Base-by-base conservation (phyloP, 257 asterid species). In the Solanum virginianum region DNA sequence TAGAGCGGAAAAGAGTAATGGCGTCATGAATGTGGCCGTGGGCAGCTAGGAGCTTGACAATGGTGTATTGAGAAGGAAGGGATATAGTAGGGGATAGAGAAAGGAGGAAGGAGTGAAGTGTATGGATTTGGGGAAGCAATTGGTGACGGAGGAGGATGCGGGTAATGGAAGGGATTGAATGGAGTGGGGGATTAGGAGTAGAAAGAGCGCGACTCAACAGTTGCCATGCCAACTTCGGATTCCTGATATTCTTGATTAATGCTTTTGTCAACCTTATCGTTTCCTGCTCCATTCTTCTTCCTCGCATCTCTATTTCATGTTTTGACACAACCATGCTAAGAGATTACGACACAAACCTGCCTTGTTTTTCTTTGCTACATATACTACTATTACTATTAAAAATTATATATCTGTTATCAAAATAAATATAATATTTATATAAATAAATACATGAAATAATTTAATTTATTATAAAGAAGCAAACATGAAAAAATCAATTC, bases 211-310 rank as follows among this genome's bases (percentile, higher is more conserved):
- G 97, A 74, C 90, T 94, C 87, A 94, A 94, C 90, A 96, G 94
- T 55, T 88, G 92, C 95, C 97, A 94, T 88, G 98, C 98, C 43
- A 95, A 86, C 43, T 86, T 88, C 54, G 97, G 95, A 54, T 93
- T 89, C 87, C 84, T 85, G 75, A 92, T 87, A 86, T 93, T 93
- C 75, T 83, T 92, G 53, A 86, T 51, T 36, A 93, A 90, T 87
- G 94, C 92, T 90, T 89, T 91, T 1, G 90, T 88, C 57, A 94
- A 83, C 80, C 86, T 45, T 66, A 85, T 90, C 11, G 89, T 86
- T 85, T 82, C 86, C 57, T 87, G 29, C 26, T 77, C 60, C 82
- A 75, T 75, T 13, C 75, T 68, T 68, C 75, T 68, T 68, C 74
- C 20, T 60, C 68, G 8, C 65, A 57, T 57, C 11, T 53, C 56